phyloP scores from a whole-genome alignment of 331 rosid species.

The Phaseolus coccineus region DNA sequence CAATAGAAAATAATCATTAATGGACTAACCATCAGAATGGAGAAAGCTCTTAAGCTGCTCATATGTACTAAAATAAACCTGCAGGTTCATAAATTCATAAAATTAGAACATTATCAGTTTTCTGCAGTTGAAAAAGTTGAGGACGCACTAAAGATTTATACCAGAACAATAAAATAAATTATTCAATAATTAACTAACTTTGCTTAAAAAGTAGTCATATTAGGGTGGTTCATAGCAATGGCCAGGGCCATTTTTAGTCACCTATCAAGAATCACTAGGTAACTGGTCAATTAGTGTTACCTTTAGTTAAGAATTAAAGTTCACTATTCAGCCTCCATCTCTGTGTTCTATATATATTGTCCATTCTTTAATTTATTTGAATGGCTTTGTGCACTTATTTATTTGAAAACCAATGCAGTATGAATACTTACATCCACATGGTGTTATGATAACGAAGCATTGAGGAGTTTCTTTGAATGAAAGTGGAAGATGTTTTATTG shows the following conservation, averaged over 20 bases:
- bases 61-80: slow-evolving; percentile 80
- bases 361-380: slow-evolving; percentile 4
- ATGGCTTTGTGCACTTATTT: neutral
- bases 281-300: neutral
- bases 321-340: slow-evolving; percentile 5
- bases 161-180: slow-evolving; percentile 27
- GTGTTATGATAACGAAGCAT: neutral
- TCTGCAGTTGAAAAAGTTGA: slow-evolving; percentile 25
- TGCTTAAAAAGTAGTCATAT: neutral
- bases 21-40: slow-evolving; percentile 64
- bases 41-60: slow-evolving; percentile 75
- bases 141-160: slow-evolving; percentile 17
- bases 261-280: neutral
- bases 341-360: neutral
- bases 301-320: slow-evolving; percentile 10
- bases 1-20: slow-evolving; percentile 25
- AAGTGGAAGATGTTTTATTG: neutral
- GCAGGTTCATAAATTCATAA: slow-evolving; percentile 43
- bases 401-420: neutral
- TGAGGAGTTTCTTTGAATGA: slow-evolving; percentile 21
- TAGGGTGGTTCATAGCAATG: neutral
- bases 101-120: slow-evolving; percentile 16
- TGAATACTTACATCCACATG: neutral
- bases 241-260: neutral
- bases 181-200: slow-evolving; percentile 17